Conservation (phyloP, 2,329 filamentous ascomycete species). For the Fusarium dlaminii region DNA sequence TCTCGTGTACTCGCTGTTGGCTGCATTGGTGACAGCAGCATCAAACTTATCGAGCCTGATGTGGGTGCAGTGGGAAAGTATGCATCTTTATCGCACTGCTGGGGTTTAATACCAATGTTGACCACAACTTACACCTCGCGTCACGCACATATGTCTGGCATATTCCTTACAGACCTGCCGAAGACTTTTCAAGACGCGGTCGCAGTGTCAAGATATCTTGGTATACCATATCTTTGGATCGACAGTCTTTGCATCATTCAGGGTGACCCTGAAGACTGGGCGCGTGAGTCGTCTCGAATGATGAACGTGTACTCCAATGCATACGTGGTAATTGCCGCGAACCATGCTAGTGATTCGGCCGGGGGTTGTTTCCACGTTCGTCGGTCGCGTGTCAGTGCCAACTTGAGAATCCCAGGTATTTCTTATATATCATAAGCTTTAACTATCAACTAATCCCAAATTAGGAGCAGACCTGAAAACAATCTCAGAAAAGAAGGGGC, state of each 20-base stretch:
- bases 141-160: rapidly evolving
- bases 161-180: rapidly evolving
- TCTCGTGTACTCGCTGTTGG: background rate
- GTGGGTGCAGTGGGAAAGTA: rapidly evolving
- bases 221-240: background rate
- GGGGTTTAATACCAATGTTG: rapidly evolving
- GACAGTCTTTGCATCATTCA: background rate
- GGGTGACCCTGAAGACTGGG: background rate
- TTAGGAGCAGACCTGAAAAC: background rate
- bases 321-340: background rate
- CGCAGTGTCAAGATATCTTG: rapidly evolving
- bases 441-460: background rate
- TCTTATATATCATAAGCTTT: background rate
- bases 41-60: background rate
- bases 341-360: rapidly evolving
- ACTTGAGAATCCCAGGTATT: rapidly evolving
- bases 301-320: background rate
- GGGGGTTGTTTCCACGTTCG: rapidly evolving
- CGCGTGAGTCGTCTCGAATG: background rate
- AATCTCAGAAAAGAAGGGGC: background rate
- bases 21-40: rapidly evolving
- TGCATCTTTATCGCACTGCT: background rate
- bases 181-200: background rate
- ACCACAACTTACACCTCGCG: background rate
- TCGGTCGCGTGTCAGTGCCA: rapidly evolving